A percentile compares a stretch with the other conserved stretches of the same genome.
Conservation (phyloP, 352 stramenopile species). For the Phytophthora cryptogea region DNA sequence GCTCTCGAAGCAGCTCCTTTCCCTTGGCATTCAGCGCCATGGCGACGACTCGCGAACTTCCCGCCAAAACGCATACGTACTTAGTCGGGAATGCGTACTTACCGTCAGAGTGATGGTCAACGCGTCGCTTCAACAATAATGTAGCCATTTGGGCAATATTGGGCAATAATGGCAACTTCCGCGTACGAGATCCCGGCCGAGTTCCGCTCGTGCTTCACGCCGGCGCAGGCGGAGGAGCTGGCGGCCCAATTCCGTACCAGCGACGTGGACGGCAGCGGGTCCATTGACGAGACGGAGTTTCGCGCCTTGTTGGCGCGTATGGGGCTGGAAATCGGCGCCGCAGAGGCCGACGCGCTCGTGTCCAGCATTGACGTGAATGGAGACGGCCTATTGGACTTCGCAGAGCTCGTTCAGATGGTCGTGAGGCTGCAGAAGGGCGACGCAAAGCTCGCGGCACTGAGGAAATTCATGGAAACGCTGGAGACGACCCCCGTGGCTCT, state of each 20-base stretch:
- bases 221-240: slow-evolving; percentile 60
- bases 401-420: slow-evolving; percentile 62
- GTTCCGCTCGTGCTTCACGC: slow-evolving; percentile 47
- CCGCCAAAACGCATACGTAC: slow-evolving; percentile 18
- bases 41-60: background rate
- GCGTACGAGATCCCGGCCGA: slow-evolving; percentile 46
- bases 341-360: slow-evolving; percentile 53
- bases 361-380: slow-evolving; percentile 59
- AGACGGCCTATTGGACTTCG: slow-evolving; percentile 67
- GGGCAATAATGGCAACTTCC: background rate
- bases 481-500: slow-evolving; percentile 65
- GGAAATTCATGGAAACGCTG: slow-evolving; percentile 51
- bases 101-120: slow-evolving; percentile 11
- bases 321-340: slow-evolving; percentile 48
- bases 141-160: slow-evolving; percentile 1
- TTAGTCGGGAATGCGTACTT: background rate
- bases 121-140: slow-evolving; percentile 12
- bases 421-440: slow-evolving; percentile 62
- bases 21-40: slow-evolving; percentile 82
- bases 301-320: slow-evolving; percentile 56
- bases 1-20: slow-evolving; percentile 88
- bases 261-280: slow-evolving; percentile 55
- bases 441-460: slow-evolving; percentile 45
- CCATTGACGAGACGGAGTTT: slow-evolving; percentile 74
- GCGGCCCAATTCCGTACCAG: slow-evolving; percentile 62